A percentile compares a stretch with the other conserved stretches of the same genome.
Conservation (phyloP, 164 flowering plant genomes). For the Stephania japonica region DNA sequence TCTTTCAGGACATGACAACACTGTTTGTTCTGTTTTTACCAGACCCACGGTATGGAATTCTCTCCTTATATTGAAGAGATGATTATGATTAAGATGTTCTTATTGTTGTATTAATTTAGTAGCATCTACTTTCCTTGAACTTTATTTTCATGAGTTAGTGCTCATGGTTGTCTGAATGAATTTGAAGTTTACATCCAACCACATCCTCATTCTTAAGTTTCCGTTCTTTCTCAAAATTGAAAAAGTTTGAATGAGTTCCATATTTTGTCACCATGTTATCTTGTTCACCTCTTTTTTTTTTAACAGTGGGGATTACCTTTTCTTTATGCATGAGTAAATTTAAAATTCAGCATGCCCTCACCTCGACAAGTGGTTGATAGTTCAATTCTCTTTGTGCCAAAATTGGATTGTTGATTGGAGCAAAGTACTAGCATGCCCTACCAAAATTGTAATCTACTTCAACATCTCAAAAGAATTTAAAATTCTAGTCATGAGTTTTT, state of each 20-base stretch:
- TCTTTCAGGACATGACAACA: slow-evolving; percentile 92
- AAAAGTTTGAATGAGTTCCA: neutral
- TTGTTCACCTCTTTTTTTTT: neutral
- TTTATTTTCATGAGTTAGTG: neutral
- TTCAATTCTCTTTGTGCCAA: too few relatives aligned
- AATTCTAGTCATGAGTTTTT: too few relatives aligned
- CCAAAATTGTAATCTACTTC: too few relatives aligned
- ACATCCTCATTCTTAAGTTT: neutral
- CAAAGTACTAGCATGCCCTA: too few relatives aligned
- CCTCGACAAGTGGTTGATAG: too few relatives aligned
- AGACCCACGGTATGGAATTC: slow-evolving; percentile 72
- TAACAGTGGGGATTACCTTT: neutral
- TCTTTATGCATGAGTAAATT: neutral
- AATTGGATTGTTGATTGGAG: too few relatives aligned
- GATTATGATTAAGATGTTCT: neutral
- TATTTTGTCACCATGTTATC: neutral
- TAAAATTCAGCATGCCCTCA: too few relatives aligned
- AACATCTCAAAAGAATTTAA: too few relatives aligned
- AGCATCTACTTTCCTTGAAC: neutral
- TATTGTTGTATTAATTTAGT: neutral
- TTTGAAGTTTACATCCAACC: neutral
- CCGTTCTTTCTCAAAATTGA: neutral
- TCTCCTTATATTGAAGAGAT: neutral
- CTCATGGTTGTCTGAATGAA: neutral
- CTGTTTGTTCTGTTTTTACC: slow-evolving; percentile 97